These are phyloP conservation scores for Castanospermum australe DNA, from an alignment of 306 rosid species.

Conservation along the genomic window DNA sequence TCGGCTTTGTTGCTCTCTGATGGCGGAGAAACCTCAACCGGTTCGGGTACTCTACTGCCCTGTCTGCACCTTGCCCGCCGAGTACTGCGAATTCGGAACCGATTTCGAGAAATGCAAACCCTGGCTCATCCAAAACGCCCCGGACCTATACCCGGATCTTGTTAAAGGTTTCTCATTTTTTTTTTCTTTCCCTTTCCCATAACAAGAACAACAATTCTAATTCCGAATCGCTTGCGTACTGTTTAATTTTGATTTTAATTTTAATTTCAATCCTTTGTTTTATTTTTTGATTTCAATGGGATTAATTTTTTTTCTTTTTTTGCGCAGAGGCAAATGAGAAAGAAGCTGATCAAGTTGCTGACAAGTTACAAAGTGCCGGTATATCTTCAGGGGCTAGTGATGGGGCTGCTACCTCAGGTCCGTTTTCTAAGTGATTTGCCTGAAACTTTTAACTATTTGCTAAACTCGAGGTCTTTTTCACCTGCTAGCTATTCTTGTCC, in stretches of 20 bases:
- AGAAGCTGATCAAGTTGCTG: conserved; percentile 67
- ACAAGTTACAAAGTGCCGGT: conserved; percentile 65
- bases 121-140: conserved; percentile 93
- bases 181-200: background rate
- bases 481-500: no score
- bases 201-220: background rate
- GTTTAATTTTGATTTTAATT: no score
- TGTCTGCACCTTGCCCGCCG: conserved; percentile 79
- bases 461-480: no score
- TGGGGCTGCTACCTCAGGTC: conserved; percentile 91
- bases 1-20: conserved; percentile 30
- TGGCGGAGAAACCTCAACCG: conserved; percentile 97
- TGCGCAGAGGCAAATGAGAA: conserved; percentile 64
- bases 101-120: conserved; percentile 98
- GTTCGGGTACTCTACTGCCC: conserved; percentile 71
- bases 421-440: background rate
- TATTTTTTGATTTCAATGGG: background rate
- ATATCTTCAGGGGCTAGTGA: conserved; percentile 60
- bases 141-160: conserved; percentile 83
- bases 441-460: no score
- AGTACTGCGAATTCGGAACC: conserved; percentile 94
- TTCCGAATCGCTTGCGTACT: background rate
- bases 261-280: background rate
- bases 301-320: background rate
- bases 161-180: conserved; percentile 51